phyloP scores from a whole-genome alignment of 371 early-diverging fungal genomes.

The Funneliformis caledonium region DNA sequence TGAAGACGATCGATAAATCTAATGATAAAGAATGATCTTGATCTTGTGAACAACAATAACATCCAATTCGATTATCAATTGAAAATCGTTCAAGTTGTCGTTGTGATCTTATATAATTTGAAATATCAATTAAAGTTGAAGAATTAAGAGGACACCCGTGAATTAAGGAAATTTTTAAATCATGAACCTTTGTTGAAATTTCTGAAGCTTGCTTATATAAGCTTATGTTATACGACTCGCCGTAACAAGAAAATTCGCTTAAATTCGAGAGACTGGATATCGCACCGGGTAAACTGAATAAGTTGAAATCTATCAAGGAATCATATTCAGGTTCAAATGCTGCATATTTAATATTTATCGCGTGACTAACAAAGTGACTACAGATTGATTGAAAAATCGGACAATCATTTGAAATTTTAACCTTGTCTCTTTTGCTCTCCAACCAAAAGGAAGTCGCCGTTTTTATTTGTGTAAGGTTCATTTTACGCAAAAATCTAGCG shows the following conservation, averaged over 20 bases:
- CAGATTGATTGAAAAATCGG: background rate
- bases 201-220: background rate
- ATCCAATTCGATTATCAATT: background rate
- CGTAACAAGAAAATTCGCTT: background rate
- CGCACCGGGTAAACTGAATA: background rate
- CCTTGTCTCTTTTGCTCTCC: background rate
- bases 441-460: background rate
- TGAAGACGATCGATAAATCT: slow-evolving; percentile 1
- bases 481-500: background rate
- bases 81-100: background rate
- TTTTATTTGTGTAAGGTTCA: background rate
- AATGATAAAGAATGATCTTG: background rate
- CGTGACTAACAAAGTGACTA: background rate
- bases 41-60: slow-evolving; percentile 13
- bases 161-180: background rate
- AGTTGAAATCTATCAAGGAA: background rate
- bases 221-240: background rate
- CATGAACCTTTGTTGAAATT: background rate
- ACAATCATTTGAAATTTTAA: background rate
- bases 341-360: background rate
- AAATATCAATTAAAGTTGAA: background rate
- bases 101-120: background rate
- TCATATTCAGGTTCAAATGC: background rate
- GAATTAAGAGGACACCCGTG: background rate
- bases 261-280: background rate